These are phyloP conservation scores for Coprinellus aureogranulatus DNA, from an alignment of 768 basidiomycete species.

Conservation along the genomic window DNA sequence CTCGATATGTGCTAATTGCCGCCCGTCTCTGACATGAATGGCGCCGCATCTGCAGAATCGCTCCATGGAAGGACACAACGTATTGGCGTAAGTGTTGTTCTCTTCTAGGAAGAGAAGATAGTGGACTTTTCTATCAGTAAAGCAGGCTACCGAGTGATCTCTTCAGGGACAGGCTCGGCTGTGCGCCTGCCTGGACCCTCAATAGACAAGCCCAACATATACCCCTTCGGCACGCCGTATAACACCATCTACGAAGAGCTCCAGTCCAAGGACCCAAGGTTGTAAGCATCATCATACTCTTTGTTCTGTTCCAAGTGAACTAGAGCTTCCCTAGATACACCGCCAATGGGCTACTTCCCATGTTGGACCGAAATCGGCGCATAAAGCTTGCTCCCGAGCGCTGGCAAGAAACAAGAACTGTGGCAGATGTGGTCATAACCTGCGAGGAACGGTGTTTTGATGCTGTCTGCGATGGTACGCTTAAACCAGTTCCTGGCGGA, in stretches of 20 bases:
- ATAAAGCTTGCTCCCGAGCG: conserved; percentile 93
- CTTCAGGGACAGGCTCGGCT: conserved; percentile 94
- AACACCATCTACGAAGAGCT: conserved; percentile 93
- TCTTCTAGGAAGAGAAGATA: neutral
- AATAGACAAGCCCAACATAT: conserved; percentile 97
- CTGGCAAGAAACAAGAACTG: conserved; percentile 88
- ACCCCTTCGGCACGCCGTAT: conserved; percentile 95
- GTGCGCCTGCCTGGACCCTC: conserved; percentile 95
- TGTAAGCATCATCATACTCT: conserved; percentile 52
- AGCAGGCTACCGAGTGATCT: conserved; percentile 88
- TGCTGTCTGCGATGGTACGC: conserved; percentile 93
- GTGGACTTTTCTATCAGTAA: conserved; percentile 43
- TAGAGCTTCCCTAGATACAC: conserved; percentile 62
- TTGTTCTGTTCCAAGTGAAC: neutral
- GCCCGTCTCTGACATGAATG: conserved; percentile 6
- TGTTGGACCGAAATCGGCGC: conserved; percentile 93
- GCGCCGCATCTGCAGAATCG: conserved; percentile 63
- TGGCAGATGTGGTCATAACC: conserved; percentile 97
- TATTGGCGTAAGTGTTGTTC: conserved; percentile 66
- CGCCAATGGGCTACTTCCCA: conserved; percentile 89
- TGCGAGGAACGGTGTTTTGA: conserved; percentile 99
- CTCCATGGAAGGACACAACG: conserved; percentile 97
- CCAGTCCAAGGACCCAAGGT: conserved; percentile 70
- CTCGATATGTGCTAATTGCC: neutral
- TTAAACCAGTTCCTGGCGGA: neutral